phyloP scores from a whole-genome alignment of 2,329 filamentous ascomycete genomes.

The Beauveria asiatica region DNA sequence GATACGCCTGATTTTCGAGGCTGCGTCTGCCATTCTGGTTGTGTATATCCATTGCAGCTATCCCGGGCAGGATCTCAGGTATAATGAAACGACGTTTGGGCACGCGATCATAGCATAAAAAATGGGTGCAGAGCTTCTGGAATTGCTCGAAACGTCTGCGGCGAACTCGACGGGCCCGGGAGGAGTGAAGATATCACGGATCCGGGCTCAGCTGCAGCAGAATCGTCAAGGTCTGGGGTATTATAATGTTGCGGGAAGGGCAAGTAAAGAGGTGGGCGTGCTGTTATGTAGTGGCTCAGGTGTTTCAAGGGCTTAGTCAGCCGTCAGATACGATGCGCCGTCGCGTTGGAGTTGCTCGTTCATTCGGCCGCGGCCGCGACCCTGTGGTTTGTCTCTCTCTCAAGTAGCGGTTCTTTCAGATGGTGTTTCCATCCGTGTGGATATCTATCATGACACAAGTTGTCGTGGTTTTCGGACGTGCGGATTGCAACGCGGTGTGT shows the following conservation, averaged over 20 bases:
- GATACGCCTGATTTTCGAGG: constrained; percentile 19
- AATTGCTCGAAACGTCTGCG: neutral
- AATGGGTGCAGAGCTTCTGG: constrained; percentile 13
- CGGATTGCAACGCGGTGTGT: neutral
- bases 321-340: neutral
- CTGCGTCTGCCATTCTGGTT: constrained; percentile 19
- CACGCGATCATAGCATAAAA: constrained; percentile 12
- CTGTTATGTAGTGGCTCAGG: neutral
- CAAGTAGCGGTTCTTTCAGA: too few species aligned
- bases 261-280: neutral
- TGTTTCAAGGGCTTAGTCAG: constrained; percentile 4
- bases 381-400: too few species aligned
- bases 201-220: neutral
- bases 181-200: neutral
- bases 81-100: constrained; percentile 23
- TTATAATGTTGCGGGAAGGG: neutral
- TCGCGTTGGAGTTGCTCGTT: neutral
- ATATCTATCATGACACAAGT: neutral
- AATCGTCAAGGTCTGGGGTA: neutral
- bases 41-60: constrained; percentile 26
- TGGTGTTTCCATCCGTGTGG: neutral
- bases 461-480: neutral
- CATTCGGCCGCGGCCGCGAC: neutral
- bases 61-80: constrained; percentile 21
- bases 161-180: neutral